These are phyloP conservation scores for Friedmanniomyces endolithicus DNA, from an alignment of 495 filamentous ascomycete species.

Conservation along the genomic window DNA sequence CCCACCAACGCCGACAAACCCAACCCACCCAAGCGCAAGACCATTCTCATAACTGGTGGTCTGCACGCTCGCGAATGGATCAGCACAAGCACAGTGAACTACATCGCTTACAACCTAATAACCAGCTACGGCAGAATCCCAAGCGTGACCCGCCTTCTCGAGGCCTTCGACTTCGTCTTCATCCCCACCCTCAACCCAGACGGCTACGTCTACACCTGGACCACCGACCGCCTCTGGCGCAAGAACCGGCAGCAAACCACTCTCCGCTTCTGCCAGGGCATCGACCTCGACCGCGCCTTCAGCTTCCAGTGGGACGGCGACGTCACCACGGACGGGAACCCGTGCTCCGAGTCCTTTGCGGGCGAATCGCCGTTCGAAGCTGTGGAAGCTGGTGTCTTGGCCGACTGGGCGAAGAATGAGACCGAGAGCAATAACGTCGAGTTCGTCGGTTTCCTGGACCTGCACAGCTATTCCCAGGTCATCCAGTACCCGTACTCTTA, in stretches of 20 bases:
- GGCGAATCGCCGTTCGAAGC: slow-evolving; percentile 76
- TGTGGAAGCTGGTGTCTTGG: slow-evolving; percentile 60
- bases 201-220: slow-evolving; percentile 89
- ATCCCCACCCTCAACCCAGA: slow-evolving; percentile 86
- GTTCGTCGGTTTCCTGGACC: slow-evolving; percentile 73
- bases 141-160: slow-evolving; percentile 59
- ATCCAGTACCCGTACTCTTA: slow-evolving; percentile 87
- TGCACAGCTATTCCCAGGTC: slow-evolving; percentile 94
- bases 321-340: slow-evolving; percentile 52
- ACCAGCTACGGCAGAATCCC: slow-evolving; percentile 58
- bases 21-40: slow-evolving; percentile 44
- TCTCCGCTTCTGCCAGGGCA: slow-evolving; percentile 68
- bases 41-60: slow-evolving; percentile 72
- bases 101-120: slow-evolving; percentile 79
- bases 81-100: slow-evolving; percentile 80
- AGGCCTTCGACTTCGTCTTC: slow-evolving; percentile 76
- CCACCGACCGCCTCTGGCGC: slow-evolving; percentile 83
- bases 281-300: slow-evolving; percentile 82
- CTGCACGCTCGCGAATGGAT: slow-evolving; percentile 95
- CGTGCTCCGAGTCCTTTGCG: slow-evolving; percentile 85
- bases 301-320: slow-evolving; percentile 71
- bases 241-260: slow-evolving; percentile 84
- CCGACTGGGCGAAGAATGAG: slow-evolving; percentile 77
- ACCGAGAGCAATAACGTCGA: slow-evolving; percentile 55
- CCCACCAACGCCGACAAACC: slow-evolving; percentile 31